phyloP scores from a whole-genome alignment of 108 stramenopile species.

The Chaetoceros muelleri region DNA sequence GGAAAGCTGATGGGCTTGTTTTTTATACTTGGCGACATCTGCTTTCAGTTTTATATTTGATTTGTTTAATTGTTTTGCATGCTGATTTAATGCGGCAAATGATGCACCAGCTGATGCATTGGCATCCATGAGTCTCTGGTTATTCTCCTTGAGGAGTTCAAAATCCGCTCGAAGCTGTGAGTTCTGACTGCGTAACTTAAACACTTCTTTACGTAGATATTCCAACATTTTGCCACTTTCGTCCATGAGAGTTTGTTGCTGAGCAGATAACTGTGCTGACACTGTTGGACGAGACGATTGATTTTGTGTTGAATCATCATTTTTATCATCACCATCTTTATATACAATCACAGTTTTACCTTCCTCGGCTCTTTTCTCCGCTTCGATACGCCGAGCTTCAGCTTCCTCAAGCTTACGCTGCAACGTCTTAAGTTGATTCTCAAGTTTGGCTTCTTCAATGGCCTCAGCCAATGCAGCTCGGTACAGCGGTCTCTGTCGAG shows the following conservation, averaged over 20 bases:
- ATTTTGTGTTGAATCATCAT: constrained; percentile 7
- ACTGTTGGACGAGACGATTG: constrained; percentile 1
- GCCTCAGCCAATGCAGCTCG: constrained; percentile 28
- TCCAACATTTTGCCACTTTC: constrained; percentile 70
- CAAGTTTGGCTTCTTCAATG: constrained; percentile 54
- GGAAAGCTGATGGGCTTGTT: constrained; percentile 22
- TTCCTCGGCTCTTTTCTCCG: constrained; percentile 40
- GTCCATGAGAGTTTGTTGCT: constrained; percentile 57
- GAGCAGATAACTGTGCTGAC: constrained; percentile 9
- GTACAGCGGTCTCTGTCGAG: constrained; percentile 44
- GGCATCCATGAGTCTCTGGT: constrained; percentile 59
- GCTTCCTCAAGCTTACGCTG: constrained; percentile 60
- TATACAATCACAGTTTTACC: constrained; percentile 19
- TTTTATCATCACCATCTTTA: constrained; percentile 12
- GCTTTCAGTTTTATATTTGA: constrained; percentile 28
- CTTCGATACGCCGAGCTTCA: constrained; percentile 36
- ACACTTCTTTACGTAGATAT: constrained; percentile 55
- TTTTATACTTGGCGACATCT: constrained; percentile 27
- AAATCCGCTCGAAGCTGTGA: constrained; percentile 43
- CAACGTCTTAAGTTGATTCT: constrained; percentile 47
- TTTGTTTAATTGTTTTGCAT: constrained; percentile 47
- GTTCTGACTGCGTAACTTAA: constrained; percentile 40
- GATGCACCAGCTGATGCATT: constrained; percentile 60
- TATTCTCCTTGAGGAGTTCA: constrained; percentile 54
- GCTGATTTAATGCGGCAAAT: constrained; percentile 60